Conservation (phyloP, 2,329 filamentous ascomycete species). For the Karstenula rhodostoma region DNA sequence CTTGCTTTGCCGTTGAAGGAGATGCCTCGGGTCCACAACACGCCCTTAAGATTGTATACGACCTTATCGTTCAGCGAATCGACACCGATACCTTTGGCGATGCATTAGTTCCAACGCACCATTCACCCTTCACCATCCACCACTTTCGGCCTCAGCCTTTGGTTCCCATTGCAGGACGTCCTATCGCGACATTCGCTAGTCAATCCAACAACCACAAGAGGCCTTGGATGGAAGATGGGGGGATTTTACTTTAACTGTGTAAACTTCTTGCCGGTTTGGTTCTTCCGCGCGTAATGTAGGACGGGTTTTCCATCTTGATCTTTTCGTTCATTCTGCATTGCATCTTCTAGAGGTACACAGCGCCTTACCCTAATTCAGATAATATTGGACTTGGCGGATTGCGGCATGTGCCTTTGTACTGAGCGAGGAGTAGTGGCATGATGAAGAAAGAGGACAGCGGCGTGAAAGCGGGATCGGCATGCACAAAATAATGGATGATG, state of each 20-base stretch:
- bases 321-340: background rate
- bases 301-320: background rate
- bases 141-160: background rate
- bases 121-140: background rate
- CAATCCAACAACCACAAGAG: background rate
- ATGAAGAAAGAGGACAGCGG: background rate
- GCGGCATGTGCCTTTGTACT: background rate
- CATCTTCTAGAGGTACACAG: background rate
- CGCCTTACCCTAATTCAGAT: background rate
- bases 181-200: background rate
- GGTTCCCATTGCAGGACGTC: background rate
- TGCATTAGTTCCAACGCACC: background rate
- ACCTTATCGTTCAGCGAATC: background rate
- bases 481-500: background rate
- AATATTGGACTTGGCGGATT: background rate
- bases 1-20: background rate
- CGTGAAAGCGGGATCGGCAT: background rate
- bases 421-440: background rate
- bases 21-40: background rate
- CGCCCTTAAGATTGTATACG: background rate
- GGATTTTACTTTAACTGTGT: background rate
- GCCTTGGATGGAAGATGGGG: background rate
- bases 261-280: background rate
- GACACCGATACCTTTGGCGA: slow-evolving; percentile 1
- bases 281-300: background rate